These are phyloP conservation scores for Candida bentonensis DNA, from an alignment of 805 yeast genomes.

Conservation along the genomic window DNA sequence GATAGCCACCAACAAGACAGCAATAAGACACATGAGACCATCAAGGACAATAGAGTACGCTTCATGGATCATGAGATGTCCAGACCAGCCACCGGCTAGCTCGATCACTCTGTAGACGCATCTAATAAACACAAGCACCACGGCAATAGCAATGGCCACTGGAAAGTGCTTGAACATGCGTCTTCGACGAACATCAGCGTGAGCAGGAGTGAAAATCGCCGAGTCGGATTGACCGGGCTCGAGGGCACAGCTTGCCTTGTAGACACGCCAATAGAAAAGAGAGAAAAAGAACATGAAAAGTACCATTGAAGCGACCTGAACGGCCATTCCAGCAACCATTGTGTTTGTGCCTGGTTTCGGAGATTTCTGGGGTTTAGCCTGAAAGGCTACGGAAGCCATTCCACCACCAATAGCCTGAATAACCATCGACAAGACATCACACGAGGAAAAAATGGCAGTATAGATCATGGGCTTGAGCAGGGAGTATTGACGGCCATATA, in stretches of 20 bases:
- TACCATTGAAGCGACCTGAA: conserved; percentile 61
- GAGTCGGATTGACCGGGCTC: neutral
- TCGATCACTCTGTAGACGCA: conserved; percentile 65
- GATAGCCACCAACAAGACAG: conserved; percentile 32
- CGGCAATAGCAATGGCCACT: conserved; percentile 23
- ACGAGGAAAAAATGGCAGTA: conserved; percentile 47
- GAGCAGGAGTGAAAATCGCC: conserved; percentile 9
- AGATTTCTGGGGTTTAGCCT: conserved; percentile 3
- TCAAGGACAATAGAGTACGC: conserved; percentile 46
- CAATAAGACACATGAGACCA: conserved; percentile 44
- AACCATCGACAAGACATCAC: conserved; percentile 50
- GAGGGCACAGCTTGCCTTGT: neutral
- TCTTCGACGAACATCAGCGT: conserved; percentile 8
- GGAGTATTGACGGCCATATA: conserved; percentile 45
- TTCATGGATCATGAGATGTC: conserved; percentile 48
- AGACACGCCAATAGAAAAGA: conserved; percentile 22
- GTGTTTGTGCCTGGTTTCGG: conserved; percentile 38
- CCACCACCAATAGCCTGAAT: conserved; percentile 74
- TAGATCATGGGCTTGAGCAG: conserved; percentile 41
- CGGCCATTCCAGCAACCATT: conserved; percentile 66
- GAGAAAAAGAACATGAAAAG: conserved; percentile 39
- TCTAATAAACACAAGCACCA: conserved; percentile 44
- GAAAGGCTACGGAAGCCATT: conserved; percentile 37
- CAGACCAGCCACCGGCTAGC: conserved; percentile 58
- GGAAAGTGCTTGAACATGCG: conserved; percentile 11